Evolutionary conservation across 2,329 filamentous ascomycete species (phyloP).

Genomic region (Neonectria coccinea): DNA sequence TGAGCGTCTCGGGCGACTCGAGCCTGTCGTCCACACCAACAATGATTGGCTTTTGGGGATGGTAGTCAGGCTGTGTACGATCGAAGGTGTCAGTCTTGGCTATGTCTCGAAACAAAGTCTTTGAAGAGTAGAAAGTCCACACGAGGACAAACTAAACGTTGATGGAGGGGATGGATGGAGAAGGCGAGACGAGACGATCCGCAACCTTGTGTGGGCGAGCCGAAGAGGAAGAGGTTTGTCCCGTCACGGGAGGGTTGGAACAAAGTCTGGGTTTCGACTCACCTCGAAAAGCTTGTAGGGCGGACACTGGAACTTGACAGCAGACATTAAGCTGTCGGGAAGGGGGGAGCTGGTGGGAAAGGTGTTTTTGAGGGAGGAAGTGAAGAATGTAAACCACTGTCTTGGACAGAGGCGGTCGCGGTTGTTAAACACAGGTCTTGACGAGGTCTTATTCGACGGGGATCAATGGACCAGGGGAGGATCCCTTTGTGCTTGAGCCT

Average conservation of each 20-base stretch:
- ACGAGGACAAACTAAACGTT: conserved; percentile 7
- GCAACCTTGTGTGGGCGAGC: conserved; percentile 31
- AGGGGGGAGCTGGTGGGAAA: conserved; percentile 50
- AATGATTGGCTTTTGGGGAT: conserved; percentile 67
- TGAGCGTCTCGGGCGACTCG: conserved; percentile 68
- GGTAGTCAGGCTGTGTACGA: conserved; percentile 61
- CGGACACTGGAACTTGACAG: conserved; percentile 66
- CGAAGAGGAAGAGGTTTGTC: conserved; percentile 34
- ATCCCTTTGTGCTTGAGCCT: conserved; percentile 45
- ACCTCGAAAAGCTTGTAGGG: conserved; percentile 71
- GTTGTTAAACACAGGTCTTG: conserved; percentile 53
- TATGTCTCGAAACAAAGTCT: conserved; percentile 35
- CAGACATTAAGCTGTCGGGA: conserved; percentile 67
- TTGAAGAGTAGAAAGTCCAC: conserved; percentile 28
- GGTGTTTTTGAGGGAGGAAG: conserved; percentile 47
- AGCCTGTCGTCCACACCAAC: conserved; percentile 66
- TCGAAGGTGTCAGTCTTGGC: conserved; percentile 43
- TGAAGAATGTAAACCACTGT: conserved; percentile 54
- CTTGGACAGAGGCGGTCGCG: conserved; percentile 51
- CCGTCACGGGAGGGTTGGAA: conserved; percentile 46
- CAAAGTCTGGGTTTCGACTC: conserved; percentile 57
- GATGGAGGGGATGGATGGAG: conserved; percentile 23
- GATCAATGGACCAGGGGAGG: conserved; percentile 47
- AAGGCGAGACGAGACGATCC: conserved; percentile 30
- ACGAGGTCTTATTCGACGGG: conserved; percentile 52